phyloP scores from a whole-genome alignment of 345 rosid species.

The Eucalyptus pauciflora region DNA sequence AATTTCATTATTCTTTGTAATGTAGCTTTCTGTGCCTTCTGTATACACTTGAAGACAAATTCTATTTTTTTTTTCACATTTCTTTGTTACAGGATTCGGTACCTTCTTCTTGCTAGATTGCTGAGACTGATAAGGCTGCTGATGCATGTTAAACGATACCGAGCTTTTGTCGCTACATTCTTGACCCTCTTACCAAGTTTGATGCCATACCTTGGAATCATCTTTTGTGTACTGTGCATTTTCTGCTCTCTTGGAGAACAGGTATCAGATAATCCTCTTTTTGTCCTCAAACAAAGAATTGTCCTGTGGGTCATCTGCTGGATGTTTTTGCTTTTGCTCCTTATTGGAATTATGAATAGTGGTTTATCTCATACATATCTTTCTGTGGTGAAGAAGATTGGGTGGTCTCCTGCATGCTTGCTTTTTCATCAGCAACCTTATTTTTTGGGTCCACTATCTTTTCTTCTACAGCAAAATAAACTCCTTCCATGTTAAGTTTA shows the following conservation, averaged over 20 bases:
- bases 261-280: conserved; percentile 21
- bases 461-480: not conserved
- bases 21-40: not conserved
- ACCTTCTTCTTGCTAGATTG: conserved; percentile 95
- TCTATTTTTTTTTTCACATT: not conserved
- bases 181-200: conserved; percentile 85
- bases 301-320: not conserved
- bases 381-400: not conserved
- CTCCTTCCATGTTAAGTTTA: not conserved
- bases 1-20: not conserved
- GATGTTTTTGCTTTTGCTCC: not conserved
- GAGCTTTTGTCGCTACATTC: conserved; percentile 89
- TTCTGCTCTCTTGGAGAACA: conserved; percentile 93
- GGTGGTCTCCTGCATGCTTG: not conserved
- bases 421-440: not conserved
- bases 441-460: not conserved
- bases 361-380: not conserved
- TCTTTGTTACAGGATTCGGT: conserved; percentile 67
- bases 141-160: conserved; percentile 60
- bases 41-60: not conserved
- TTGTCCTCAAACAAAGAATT: not conserved
- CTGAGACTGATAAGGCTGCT: conserved; percentile 79
- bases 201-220: conserved; percentile 90
- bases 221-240: conserved; percentile 77
- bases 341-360: not conserved